Evolutionary conservation across 2,329 filamentous ascomycete species (phyloP).

Genomic region (Apiospora marii): DNA sequence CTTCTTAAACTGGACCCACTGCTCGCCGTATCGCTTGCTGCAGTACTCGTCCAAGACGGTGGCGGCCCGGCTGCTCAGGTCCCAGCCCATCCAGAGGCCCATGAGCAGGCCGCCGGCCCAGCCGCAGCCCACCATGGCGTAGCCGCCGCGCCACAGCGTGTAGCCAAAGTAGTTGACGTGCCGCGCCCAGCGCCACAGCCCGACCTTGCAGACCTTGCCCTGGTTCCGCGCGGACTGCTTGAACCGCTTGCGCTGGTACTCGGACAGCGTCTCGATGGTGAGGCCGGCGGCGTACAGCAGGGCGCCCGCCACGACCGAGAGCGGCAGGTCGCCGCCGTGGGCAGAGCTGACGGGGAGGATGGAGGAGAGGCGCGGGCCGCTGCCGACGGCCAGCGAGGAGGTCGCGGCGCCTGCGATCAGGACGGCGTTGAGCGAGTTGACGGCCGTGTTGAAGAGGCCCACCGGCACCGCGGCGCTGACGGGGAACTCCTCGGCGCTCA

Average conservation of each 20-base stretch:
- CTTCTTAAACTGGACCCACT: conserved; percentile 49
- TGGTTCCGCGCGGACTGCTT: conserved; percentile 47
- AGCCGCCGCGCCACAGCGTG: conserved; percentile 41
- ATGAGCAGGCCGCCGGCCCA: conserved; percentile 45
- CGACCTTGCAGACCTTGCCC: conserved; percentile 47
- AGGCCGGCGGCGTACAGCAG: conserved; percentile 60
- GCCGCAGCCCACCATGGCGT: conserved; percentile 45
- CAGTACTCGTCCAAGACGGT: conserved; percentile 49
- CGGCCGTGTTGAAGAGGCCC: conserved; percentile 58
- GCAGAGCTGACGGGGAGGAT: background rate
- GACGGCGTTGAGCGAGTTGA: conserved; percentile 64
- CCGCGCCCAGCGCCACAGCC: conserved; percentile 49
- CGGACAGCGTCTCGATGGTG: conserved; percentile 60
- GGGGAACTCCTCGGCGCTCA: conserved; percentile 60
- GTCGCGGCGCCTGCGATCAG: conserved; percentile 59
- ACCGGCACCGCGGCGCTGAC: conserved; percentile 52
- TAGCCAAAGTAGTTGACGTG: conserved; percentile 53
- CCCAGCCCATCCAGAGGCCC: conserved; percentile 39
- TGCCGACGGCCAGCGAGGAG: conserved; percentile 44
- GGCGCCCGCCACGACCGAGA: conserved; percentile 50
- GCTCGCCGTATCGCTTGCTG: conserved; percentile 44
- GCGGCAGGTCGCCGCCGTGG: conserved; percentile 32
- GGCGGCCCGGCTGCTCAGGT: conserved; percentile 43
- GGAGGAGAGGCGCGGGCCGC: conserved; percentile 30
- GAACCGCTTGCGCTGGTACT: conserved; percentile 60